These are phyloP conservation scores for Penicillium italicum DNA, from an alignment of 2,329 filamentous ascomycete species.

Conservation along the genomic window DNA sequence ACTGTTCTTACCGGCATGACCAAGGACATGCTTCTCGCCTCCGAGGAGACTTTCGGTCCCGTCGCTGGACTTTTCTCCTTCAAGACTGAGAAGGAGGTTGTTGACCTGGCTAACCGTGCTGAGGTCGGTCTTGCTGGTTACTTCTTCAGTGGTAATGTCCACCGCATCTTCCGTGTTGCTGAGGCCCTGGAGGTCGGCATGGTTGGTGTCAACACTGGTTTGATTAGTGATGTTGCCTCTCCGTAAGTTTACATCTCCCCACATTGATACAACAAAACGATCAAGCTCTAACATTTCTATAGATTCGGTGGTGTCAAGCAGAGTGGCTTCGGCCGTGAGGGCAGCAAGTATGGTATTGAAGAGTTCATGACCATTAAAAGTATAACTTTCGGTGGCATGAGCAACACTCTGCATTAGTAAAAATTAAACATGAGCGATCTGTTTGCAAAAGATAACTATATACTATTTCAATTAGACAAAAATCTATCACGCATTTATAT, in stretches of 20 bases:
- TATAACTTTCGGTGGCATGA: constrained; percentile 62
- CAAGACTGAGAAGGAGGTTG: constrained; percentile 81
- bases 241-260: constrained; percentile 37
- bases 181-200: constrained; percentile 54
- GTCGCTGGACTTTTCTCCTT: constrained; percentile 89
- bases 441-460: neutral
- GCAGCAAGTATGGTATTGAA: constrained; percentile 70
- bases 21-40: constrained; percentile 74
- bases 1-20: constrained; percentile 88
- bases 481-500: neutral
- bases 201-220: constrained; percentile 67
- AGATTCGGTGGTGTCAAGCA: constrained; percentile 80
- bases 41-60: constrained; percentile 93
- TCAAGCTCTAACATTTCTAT: constrained; percentile 15
- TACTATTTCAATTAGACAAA: neutral
- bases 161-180: constrained; percentile 57
- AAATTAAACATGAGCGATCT: neutral
- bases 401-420: constrained; percentile 52
- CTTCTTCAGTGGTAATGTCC: constrained; percentile 71
- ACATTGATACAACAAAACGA: neutral
- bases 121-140: constrained; percentile 91
- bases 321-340: constrained; percentile 76
- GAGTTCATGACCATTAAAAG: constrained; percentile 75
- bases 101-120: constrained; percentile 73
- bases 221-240: constrained; percentile 53